Evolutionary conservation across 2,329 filamentous ascomycete genomes (phyloP).

Genomic region (Tolypocladium ophioglossoides): DNA sequence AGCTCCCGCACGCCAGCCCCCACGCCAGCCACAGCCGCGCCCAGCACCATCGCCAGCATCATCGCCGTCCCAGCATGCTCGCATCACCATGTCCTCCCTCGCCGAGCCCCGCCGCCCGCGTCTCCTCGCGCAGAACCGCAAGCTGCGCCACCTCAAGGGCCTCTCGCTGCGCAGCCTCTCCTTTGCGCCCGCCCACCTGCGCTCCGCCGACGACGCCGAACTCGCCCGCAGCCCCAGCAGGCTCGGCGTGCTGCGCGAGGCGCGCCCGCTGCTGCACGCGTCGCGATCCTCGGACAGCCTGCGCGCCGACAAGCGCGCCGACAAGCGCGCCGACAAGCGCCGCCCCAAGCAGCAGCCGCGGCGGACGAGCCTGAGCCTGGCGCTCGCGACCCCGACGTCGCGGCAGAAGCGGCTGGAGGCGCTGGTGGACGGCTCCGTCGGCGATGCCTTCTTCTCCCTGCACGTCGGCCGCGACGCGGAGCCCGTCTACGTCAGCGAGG

Average conservation of each 20-base stretch:
- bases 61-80: constrained; percentile 3
- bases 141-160: constrained; percentile 76
- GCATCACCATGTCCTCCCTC: constrained; percentile 22
- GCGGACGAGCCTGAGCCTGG: constrained; percentile 38
- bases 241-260: constrained; percentile 39
- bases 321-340: no score
- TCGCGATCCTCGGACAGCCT: constrained; percentile 31
- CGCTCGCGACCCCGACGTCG: constrained; percentile 31
- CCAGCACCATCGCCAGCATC: neutral
- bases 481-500: constrained; percentile 85
- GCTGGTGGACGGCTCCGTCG: constrained; percentile 59
- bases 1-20: no score
- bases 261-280: constrained; percentile 37
- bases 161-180: constrained; percentile 80
- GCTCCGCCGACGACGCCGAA: constrained; percentile 71
- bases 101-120: constrained; percentile 34
- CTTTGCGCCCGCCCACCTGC: constrained; percentile 46
- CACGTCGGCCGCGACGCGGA: constrained; percentile 57
- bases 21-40: no score
- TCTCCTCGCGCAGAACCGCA: constrained; percentile 66
- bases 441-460: constrained; percentile 82
- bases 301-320: no score
- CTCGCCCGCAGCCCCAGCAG: constrained; percentile 62
- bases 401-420: constrained; percentile 70
- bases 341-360: constrained; percentile 20